These are phyloP conservation scores for Boletus eberwhitei DNA, from an alignment of 768 basidiomycete species.

Conservation along the genomic window DNA sequence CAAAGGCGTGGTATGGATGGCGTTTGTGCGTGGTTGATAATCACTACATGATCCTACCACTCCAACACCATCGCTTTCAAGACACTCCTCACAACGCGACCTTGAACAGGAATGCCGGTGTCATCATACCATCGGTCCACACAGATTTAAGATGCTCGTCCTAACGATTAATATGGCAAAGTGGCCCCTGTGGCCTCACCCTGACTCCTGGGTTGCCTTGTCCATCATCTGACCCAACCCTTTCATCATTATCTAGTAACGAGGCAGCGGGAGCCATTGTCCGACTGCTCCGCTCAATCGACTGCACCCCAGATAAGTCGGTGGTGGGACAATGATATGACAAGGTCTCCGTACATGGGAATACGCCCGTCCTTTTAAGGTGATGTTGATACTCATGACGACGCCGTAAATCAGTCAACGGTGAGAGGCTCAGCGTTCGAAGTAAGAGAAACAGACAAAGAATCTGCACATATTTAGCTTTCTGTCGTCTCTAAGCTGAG, in stretches of 20 bases:
- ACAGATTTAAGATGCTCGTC: not conserved
- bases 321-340: not conserved
- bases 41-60: conserved; percentile 2
- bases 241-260: not conserved
- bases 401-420: conserved; percentile 10
- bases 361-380: conserved; percentile 4
- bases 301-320: not conserved
- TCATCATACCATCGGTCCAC: not conserved
- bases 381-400: conserved; percentile 4
- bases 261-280: not conserved
- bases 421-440: conserved; percentile 2
- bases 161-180: not conserved
- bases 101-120: not conserved
- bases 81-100: not conserved
- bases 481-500: not conserved
- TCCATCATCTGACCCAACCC: conserved; percentile 9
- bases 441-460: conserved; percentile 9
- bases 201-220: conserved; percentile 17
- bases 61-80: conserved; percentile 2
- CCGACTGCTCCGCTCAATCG: not conserved
- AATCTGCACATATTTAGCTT: conserved; percentile 10
- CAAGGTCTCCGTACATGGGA: conserved; percentile 10
- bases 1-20: conserved; percentile 12
- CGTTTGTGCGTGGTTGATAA: conserved; percentile 23
- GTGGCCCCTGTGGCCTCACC: conserved; percentile 3